Base-by-base conservation (phyloP, 2,329 filamentous ascomycete genomes). In the Pestalotiopsis sp. region DNA sequence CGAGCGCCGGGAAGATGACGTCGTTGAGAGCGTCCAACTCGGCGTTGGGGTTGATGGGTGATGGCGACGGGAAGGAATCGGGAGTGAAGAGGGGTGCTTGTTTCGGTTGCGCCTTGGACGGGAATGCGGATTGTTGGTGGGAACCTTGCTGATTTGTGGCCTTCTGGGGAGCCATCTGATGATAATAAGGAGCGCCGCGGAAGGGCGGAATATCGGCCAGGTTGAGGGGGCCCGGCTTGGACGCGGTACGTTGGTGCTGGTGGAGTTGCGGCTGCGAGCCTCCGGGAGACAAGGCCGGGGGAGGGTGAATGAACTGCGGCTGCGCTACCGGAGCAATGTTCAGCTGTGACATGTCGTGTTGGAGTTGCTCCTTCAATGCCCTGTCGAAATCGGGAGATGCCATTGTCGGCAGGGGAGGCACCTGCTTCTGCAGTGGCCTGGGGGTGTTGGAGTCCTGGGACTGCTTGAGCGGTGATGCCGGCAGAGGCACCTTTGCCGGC, bases 1-100 rank as follows among this genome's bases (percentile, higher is more conserved):
- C 94, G 2, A 99, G 87, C 2, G 96, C 95, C 0, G 96, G 96
- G 71, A 98, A 91, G 49, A 99, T 94, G 65, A 99, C 95, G 73
- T 95, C 94, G 76, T 92, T 94, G 1, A 98, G 86, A 2, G 95
- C 94, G 66, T 97, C 96, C 25, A 97, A 87, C 69, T 97, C 92
- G 13, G 88, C 90, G 68, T 89, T 88, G 27, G 87, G 81, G 70
- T 88, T 89, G 2, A 85, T 77, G 0, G 89, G 87, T 1, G 88
- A 84, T 6, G 85, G 86, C 27, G 85, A 83, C 3, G 89, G 89
- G 74, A 90, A 90, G 2, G 86, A 81, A 12, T 84, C 82, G 4
- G 84, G 81, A 17, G 83, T 76, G 20, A 52, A 52, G 1, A 73
- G 72, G 7, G 74, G 73, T 17, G 79, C 74, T 68, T 82, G 81